Base-by-base conservation (phyloP, 2,329 filamentous ascomycete genomes). In the Aspergillus spinulosporus region DNA sequence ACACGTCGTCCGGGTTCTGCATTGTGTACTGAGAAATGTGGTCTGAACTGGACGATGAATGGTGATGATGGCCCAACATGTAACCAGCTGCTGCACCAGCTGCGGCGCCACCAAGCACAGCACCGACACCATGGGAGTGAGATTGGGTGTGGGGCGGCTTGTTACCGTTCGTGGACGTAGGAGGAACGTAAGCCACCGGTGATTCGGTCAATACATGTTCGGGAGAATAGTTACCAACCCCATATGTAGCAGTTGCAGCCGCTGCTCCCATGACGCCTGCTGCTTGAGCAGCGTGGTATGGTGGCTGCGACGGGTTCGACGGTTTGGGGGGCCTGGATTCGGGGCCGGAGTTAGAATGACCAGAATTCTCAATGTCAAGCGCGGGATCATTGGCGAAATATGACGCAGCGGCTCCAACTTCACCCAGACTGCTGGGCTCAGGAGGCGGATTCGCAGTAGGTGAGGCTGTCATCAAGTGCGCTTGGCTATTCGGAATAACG, bases 391-490 rank as follows among this genome's bases (percentile, higher is more conserved):
- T 21, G 21, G 21, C 64, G 63, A 80, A 86, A 68, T 84, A 87
- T 11, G 82, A 80, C 5, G 83, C 82, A 21, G 84, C 84, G n/a
- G 82, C 75, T 14, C 72, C 72, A 50, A 69, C 59, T 42, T 71
- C 70, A 3, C 77, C 78, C 53, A 76, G 60, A 52, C 74, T 75
- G 51, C 84, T 85, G 3, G 84, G 85, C 64, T 87, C 84, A n/a
- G 78, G 74, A 1, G 79, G 82, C 14, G 84, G 84, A 45, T 80
- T 79, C 29, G 78, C 69, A 7, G 73, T 71, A 1, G 78, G 69
- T 4, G 80, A 79, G 12, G 84, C 80, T 28, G 82, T 63, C 66
- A 80, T 77, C 50, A 87, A 73, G 69, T 85, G 84, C 28, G 82
- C 79, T 59, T 85, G 79, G 43, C 78, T 76, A 32, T 78, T 79